A percentile compares a stretch with the other conserved stretches of the same genome.
Conservation (phyloP, 163 green algal species). For the Scenedesmus sp. region DNA sequence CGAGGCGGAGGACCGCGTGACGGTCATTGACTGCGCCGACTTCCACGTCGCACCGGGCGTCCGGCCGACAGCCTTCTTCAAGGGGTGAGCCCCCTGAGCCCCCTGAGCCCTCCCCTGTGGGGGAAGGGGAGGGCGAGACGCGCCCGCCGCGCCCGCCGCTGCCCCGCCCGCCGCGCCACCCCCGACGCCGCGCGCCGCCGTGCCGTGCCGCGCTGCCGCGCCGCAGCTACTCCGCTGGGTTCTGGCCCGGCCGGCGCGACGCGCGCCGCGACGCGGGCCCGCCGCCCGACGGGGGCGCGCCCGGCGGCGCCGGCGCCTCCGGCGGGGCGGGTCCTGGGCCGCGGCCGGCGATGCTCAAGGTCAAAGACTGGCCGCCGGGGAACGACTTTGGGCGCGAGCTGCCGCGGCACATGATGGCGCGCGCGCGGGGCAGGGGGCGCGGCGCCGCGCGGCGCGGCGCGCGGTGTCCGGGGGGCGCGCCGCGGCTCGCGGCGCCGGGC, state of each 20-base stretch:
- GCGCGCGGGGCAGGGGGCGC: background rate
- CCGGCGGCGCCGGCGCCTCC: background rate
- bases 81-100: no score
- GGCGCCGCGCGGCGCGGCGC: no score
- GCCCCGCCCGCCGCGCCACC: no score
- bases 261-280: background rate
- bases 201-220: no score
- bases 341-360: conserved; percentile 69
- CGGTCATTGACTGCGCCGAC: conserved; percentile 27
- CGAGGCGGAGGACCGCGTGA: background rate
- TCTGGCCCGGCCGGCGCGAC: background rate
- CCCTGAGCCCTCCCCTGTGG: no score
- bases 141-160: no score
- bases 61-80: conserved; percentile 18
- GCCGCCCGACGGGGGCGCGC: background rate
- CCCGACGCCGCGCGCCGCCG: no score
- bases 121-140: no score
- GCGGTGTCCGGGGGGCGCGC: background rate
- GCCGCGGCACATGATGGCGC: conserved; percentile 46
- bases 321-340: background rate
- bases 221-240: background rate
- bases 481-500: background rate
- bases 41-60: conserved; percentile 10
- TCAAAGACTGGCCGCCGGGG: conserved; percentile 82
- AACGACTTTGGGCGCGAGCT: conserved; percentile 55